These are phyloP conservation scores for Grammothele lineata DNA, from an alignment of 768 basidiomycete genomes.

Conservation along the genomic window DNA sequence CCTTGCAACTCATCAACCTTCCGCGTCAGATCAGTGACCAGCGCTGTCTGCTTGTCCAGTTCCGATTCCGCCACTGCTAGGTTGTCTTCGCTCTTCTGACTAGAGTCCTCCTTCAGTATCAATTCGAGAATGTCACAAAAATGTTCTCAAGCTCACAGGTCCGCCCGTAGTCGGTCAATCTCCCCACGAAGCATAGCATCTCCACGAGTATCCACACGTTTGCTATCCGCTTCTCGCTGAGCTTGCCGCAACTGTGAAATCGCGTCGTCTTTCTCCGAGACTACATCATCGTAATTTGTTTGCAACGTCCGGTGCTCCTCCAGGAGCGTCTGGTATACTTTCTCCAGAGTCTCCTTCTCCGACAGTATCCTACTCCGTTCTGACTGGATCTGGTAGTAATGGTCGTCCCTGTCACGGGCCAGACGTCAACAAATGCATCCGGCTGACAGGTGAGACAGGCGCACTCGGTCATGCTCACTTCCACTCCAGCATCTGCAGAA, in stretches of 20 bases:
- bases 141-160: slow-evolving; percentile 93
- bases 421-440: not conserved
- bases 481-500: slow-evolving; percentile 45
- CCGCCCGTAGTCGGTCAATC: slow-evolving; percentile 73
- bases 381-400: slow-evolving; percentile 81
- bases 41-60: slow-evolving; percentile 69
- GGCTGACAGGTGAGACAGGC: slow-evolving; percentile 25
- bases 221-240: slow-evolving; percentile 54
- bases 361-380: slow-evolving; percentile 71
- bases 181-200: slow-evolving; percentile 77
- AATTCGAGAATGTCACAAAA: not conserved
- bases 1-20: slow-evolving; percentile 79
- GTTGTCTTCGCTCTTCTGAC: slow-evolving; percentile 93
- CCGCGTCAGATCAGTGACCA: slow-evolving; percentile 69
- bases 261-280: slow-evolving; percentile 77
- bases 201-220: slow-evolving; percentile 59
- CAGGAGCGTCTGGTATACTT: slow-evolving; percentile 68
- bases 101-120: slow-evolving; percentile 37
- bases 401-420: slow-evolving; percentile 63
- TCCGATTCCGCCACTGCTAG: slow-evolving; percentile 78
- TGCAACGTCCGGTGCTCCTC: slow-evolving; percentile 76
- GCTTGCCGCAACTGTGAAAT: slow-evolving; percentile 56
- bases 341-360: slow-evolving; percentile 86
- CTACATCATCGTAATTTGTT: slow-evolving; percentile 69
- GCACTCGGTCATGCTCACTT: slow-evolving; percentile 75